These are phyloP conservation scores for Vigna radiata DNA, from an alignment of 306 rosid species.

Conservation along the genomic window DNA sequence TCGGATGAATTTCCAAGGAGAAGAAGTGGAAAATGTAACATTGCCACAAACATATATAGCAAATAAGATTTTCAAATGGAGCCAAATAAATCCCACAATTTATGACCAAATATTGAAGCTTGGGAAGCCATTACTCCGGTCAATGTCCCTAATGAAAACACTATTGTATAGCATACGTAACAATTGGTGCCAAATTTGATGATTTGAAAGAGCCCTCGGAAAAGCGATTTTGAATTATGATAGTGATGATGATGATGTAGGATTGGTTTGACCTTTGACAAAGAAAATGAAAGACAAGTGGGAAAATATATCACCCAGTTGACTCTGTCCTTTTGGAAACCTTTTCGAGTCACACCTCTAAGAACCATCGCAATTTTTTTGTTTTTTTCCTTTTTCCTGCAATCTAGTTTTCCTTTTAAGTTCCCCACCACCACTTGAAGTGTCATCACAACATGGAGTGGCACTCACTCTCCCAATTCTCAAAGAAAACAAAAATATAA, in stretches of 20 bases:
- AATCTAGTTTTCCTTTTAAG: conserved; percentile 37
- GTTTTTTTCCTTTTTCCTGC: conserved; percentile 18
- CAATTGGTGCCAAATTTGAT: conserved; percentile 46
- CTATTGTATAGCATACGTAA: conserved; percentile 29
- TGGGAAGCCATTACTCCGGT: conserved; percentile 9
- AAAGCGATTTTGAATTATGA: conserved; percentile 43
- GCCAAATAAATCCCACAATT: conserved; percentile 35
- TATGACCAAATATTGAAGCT: conserved; percentile 26
- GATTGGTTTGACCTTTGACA: conserved; percentile 48
- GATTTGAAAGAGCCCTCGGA: conserved; percentile 40
- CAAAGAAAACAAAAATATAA: neutral
- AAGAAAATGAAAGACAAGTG: conserved; percentile 31
- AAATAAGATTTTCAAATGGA: neutral
- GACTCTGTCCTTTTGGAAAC: conserved; percentile 51
- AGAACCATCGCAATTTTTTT: conserved; percentile 34
- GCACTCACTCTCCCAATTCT: conserved; percentile 56
- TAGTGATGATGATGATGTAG: conserved; percentile 54
- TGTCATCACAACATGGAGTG: conserved; percentile 49
- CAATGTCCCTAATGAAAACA: conserved; percentile 27
- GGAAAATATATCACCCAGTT: conserved; percentile 55
- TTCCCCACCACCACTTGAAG: conserved; percentile 53
- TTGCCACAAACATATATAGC: neutral
- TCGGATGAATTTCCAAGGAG: conserved; percentile 35
- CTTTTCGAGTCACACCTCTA: conserved; percentile 50
- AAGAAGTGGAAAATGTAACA: neutral